Conservation (phyloP, 352 stramenopile species). For the Phytophthora crassamura region DNA sequence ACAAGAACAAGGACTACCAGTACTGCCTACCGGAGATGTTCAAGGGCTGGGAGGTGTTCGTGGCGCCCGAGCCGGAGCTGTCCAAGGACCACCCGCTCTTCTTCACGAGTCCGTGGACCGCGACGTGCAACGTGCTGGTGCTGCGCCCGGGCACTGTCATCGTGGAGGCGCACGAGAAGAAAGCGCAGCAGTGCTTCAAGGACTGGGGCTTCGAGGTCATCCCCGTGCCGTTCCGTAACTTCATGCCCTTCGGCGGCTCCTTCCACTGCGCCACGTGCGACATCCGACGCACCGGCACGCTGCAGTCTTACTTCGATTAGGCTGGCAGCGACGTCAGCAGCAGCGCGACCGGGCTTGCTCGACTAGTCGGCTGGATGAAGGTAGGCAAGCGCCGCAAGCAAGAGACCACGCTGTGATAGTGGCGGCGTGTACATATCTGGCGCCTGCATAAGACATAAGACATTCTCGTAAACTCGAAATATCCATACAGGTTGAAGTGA, state of each 20-base stretch:
- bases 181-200: constrained; percentile 83
- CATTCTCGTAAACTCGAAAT: not conserved
- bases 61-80: constrained; percentile 85
- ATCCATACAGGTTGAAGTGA: constrained; percentile 1
- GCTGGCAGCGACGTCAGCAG: too few species aligned
- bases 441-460: not conserved
- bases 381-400: too few species aligned
- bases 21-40: constrained; percentile 92
- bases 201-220: constrained; percentile 91
- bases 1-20: constrained; percentile 90
- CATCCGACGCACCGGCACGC: constrained; percentile 77
- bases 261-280: constrained; percentile 92
- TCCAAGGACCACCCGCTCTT: constrained; percentile 83
- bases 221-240: constrained; percentile 90
- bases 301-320: constrained; percentile 90
- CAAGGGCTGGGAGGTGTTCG: constrained; percentile 91
- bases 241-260: constrained; percentile 90
- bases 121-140: constrained; percentile 91
- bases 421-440: too few species aligned
- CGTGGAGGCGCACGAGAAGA: constrained; percentile 88
- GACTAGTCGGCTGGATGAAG: too few species aligned
- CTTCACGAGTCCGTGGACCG: constrained; percentile 92
- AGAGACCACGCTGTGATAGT: too few species aligned
- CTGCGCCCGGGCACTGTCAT: constrained; percentile 82
- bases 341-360: too few species aligned